Evolutionary conservation across 352 stramenopile genomes (phyloP).

Genomic region (Peronosclerospora sorghi): DNA sequence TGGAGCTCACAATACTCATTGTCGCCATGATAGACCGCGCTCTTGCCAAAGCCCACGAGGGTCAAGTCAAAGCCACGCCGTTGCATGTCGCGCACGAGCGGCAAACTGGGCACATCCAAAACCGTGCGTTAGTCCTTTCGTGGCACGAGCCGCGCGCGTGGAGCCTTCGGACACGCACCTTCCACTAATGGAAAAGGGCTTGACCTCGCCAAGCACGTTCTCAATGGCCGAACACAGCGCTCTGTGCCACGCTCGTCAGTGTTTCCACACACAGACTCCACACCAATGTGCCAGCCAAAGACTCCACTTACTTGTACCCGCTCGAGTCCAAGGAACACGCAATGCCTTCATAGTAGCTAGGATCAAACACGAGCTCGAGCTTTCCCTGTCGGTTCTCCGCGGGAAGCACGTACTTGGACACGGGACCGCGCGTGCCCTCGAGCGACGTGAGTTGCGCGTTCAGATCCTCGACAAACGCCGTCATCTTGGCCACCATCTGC

Average conservation of each 20-base stretch:
- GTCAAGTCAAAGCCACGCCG: constrained; percentile 64
- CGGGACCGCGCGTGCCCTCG: constrained; percentile 71
- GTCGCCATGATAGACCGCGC: constrained; percentile 85
- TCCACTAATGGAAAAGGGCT: constrained; percentile 88
- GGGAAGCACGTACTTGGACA: constrained; percentile 87
- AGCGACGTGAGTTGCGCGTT: constrained; percentile 79
- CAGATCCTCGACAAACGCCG: constrained; percentile 77
- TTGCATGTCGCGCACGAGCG: constrained; percentile 68
- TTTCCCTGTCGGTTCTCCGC: constrained; percentile 68
- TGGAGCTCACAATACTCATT: constrained; percentile 86
- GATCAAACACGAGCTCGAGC: constrained; percentile 81
- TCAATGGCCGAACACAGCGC: constrained; percentile 68
- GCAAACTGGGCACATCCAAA: constrained; percentile 23
- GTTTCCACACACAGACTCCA: no score
- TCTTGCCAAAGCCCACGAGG: constrained; percentile 71
- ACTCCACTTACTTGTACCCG: constrained; percentile 53
- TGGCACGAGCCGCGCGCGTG: no score
- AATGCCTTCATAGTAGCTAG: constrained; percentile 82
- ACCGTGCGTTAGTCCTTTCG: not conserved
- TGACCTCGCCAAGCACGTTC: constrained; percentile 64
- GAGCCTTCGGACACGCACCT: constrained; percentile 24
- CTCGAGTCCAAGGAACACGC: constrained; percentile 87
- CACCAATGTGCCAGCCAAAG: no score
- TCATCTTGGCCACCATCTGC: constrained; percentile 65
- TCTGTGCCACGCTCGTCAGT: no score